Evolutionary conservation across 108 stramenopile genomes (phyloP).

Genomic region (Cyclotella baltica): DNA sequence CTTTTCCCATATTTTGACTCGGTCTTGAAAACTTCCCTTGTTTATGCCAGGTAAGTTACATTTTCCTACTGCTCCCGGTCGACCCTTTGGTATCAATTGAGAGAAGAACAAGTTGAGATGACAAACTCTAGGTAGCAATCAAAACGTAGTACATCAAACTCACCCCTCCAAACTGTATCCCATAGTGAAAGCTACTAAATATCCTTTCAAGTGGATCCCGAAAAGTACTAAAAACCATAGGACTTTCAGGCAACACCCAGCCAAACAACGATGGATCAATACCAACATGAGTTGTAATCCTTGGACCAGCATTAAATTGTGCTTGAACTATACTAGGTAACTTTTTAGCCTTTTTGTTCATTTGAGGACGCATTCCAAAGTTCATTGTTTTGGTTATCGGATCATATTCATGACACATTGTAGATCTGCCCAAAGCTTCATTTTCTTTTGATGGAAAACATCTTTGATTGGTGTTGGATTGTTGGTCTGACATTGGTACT

Average conservation of each 20-base stretch:
- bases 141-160: too few relatives aligned
- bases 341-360: background rate
- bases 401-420: conserved; percentile 38
- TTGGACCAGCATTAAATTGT: conserved; percentile 16
- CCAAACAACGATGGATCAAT: conserved; percentile 34
- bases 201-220: conserved; percentile 34
- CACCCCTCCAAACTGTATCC: conserved; percentile 34
- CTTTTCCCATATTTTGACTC: conserved; percentile 18
- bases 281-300: conserved; percentile 27
- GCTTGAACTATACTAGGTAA: background rate
- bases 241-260: conserved; percentile 22
- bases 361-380: conserved; percentile 20
- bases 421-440: background rate
- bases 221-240: conserved; percentile 36
- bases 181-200: conserved; percentile 34
- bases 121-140: too few relatives aligned
- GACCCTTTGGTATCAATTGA: too few relatives aligned
- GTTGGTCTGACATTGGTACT: background rate
- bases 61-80: conserved; percentile 21
- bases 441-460: conserved; percentile 3
- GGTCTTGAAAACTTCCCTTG: background rate
- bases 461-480: conserved; percentile 2
- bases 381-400: conserved; percentile 10
- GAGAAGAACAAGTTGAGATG: too few relatives aligned
- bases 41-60: conserved; percentile 18